Conservation (phyloP, 768 basidiomycete genomes). For the Mycena latifolia region DNA sequence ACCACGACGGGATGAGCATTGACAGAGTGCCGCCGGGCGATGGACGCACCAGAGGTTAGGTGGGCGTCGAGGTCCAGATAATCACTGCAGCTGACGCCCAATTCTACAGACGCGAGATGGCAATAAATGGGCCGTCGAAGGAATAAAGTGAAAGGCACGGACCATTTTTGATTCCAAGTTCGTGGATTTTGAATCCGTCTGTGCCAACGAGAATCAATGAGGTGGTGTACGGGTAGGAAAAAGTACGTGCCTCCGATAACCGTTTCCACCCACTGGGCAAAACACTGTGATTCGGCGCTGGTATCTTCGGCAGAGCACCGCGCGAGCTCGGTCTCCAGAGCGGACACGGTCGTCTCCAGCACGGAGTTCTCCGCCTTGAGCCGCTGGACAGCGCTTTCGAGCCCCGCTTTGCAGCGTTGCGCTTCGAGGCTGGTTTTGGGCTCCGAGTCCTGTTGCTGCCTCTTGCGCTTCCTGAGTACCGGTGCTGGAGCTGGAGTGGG, state of each 20-base stretch:
- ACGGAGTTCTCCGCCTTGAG: slow-evolving; percentile 2
- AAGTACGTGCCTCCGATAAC: background rate
- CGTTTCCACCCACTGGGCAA: slow-evolving; percentile 8
- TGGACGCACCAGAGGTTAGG: background rate
- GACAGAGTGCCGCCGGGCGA: background rate
- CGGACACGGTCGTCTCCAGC: slow-evolving; percentile 3
- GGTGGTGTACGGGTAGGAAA: too few species aligned
- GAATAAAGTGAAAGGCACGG: background rate
- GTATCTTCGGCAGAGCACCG: background rate
- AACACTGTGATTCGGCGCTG: background rate
- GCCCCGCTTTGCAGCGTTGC: background rate
- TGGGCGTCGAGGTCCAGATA: background rate
- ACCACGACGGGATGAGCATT: background rate
- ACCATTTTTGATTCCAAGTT: background rate
- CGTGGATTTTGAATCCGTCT: background rate
- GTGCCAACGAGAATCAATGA: background rate
- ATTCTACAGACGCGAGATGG: background rate
- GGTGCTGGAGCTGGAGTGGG: background rate
- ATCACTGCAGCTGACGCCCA: background rate
- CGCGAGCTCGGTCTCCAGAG: background rate
- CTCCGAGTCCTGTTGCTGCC: background rate
- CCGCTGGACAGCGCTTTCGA: background rate
- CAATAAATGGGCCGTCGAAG: background rate
- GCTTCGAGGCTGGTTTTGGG: background rate
- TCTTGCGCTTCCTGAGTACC: slow-evolving; percentile 19